Conservation (phyloP, 1,284 basidiomycete genomes). For the Rhodotorula sp. region DNA sequence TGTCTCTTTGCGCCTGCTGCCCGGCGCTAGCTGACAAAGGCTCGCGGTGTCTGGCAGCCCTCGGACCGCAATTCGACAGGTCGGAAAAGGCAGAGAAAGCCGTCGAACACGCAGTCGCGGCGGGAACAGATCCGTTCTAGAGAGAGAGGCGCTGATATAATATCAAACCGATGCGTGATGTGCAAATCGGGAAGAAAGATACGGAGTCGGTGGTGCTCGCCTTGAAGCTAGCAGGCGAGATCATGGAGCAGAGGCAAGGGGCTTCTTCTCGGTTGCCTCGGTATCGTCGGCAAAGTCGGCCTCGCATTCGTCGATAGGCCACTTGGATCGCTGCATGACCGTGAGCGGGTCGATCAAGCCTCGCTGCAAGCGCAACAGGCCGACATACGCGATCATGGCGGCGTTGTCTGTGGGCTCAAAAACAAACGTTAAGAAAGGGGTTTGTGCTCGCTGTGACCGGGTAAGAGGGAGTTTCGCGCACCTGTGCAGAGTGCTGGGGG, state of each 20-base stretch:
- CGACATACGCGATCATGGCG: slow-evolving; percentile 89
- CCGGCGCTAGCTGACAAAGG: neutral
- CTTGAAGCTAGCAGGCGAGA: too few relatives aligned
- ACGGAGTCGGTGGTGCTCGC: too few relatives aligned
- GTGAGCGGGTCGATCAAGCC: slow-evolving; percentile 54
- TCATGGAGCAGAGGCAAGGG: too few relatives aligned
- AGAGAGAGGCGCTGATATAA: too few relatives aligned
- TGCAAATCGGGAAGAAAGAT: too few relatives aligned
- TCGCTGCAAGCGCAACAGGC: slow-evolving; percentile 72
- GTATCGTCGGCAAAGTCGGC: slow-evolving; percentile 16
- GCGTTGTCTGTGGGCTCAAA: slow-evolving; percentile 69
- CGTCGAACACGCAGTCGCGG: neutral
- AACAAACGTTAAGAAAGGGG: neutral
- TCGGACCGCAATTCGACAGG: slow-evolving; percentile 3
- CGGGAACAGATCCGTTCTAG: slow-evolving; percentile 10
- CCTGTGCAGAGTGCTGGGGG: slow-evolving; percentile 78
- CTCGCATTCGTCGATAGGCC: slow-evolving; percentile 64
- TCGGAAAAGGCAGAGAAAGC: slow-evolving; percentile 1
- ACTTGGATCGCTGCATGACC: slow-evolving; percentile 58
- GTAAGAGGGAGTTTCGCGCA: slow-evolving; percentile 46
- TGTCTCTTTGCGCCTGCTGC: too few relatives aligned
- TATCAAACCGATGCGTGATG: too few relatives aligned
- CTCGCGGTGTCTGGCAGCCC: neutral
- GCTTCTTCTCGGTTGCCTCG: too few relatives aligned
- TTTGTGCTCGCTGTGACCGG: neutral